Conservation (phyloP, 2,329 filamentous ascomycete genomes). For the Aspergillus carbonarius region DNA sequence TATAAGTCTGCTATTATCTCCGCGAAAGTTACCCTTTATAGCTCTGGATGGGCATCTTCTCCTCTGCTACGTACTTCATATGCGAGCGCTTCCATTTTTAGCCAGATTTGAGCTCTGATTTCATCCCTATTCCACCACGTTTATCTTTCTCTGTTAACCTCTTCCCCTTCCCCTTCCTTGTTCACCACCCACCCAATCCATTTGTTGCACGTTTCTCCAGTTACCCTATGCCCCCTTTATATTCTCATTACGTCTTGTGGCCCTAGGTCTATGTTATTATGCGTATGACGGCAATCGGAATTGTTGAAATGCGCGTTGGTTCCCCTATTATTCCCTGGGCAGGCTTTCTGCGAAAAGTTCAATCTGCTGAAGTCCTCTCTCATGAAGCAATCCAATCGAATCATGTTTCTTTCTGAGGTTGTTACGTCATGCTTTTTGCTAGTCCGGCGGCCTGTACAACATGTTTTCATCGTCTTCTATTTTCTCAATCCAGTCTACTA, state of each 20-base stretch:
- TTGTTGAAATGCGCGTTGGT: constrained; percentile 34
- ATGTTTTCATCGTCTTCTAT: constrained; percentile 22
- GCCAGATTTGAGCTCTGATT: constrained; percentile 36
- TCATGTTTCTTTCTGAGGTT: constrained; percentile 35
- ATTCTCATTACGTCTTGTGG: constrained; percentile 21
- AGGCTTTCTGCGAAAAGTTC: constrained; percentile 48
- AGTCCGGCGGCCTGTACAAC: constrained; percentile 40
- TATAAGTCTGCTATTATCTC: constrained; percentile 39
- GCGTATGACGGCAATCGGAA: constrained; percentile 42
- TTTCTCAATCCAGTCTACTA: constrained; percentile 23
- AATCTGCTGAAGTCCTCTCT: constrained; percentile 30
- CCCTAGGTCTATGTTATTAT: constrained; percentile 29
- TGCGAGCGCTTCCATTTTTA: constrained; percentile 43
- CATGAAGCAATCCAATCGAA: constrained; percentile 41
- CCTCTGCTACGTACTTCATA: constrained; percentile 43
- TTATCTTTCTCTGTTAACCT: constrained; percentile 15
- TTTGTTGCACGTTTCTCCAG: constrained; percentile 7
- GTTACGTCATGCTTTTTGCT: constrained; percentile 34
- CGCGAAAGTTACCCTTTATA: constrained; percentile 39
- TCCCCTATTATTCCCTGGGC: constrained; percentile 41
- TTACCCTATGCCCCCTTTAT: constrained; percentile 10
- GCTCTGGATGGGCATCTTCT: constrained; percentile 46
- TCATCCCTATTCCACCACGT: constrained; percentile 19
- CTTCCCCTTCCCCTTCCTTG: constrained; percentile 13
- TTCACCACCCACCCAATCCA: constrained; percentile 14